Conservation (phyloP, 768 basidiomycete genomes). For the Ramaria sp. region DNA sequence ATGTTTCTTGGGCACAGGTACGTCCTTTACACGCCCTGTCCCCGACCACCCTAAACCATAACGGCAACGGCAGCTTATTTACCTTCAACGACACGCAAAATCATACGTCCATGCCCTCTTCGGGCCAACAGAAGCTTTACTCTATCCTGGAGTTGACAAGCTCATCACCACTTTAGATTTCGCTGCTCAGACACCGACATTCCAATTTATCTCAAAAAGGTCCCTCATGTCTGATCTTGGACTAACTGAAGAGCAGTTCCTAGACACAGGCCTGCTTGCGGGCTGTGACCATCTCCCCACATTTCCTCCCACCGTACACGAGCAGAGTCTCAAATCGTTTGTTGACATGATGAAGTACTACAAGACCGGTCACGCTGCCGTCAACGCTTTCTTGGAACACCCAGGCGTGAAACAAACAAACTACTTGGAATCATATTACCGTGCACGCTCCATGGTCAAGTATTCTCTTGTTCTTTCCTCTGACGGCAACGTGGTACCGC, state of each 20-base stretch:
- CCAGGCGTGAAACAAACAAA: slow-evolving; percentile 69
- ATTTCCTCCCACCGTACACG: slow-evolving; percentile 75
- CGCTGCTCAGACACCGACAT: slow-evolving; percentile 50
- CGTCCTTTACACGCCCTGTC: slow-evolving; percentile 20
- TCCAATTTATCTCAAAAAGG: slow-evolving; percentile 79
- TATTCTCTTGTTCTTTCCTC: slow-evolving; percentile 84
- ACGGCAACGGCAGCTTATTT: slow-evolving; percentile 72
- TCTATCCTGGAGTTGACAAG: slow-evolving; percentile 82
- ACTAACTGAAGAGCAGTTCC: slow-evolving; percentile 81
- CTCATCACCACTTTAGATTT: slow-evolving; percentile 87
- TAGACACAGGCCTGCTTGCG: slow-evolving; percentile 86
- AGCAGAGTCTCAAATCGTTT: slow-evolving; percentile 64
- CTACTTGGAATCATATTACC: slow-evolving; percentile 80
- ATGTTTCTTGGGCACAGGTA: slow-evolving; percentile 93
- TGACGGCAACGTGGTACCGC: slow-evolving; percentile 71
- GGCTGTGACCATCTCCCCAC: slow-evolving; percentile 76
- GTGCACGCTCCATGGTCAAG: slow-evolving; percentile 85
- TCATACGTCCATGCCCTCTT: slow-evolving; percentile 92
- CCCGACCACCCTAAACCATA: background rate
- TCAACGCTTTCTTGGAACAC: slow-evolving; percentile 68
- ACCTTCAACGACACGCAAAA: slow-evolving; percentile 87
- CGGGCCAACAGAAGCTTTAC: slow-evolving; percentile 80
- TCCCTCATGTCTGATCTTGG: slow-evolving; percentile 53
- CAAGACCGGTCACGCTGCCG: slow-evolving; percentile 79
- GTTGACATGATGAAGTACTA: slow-evolving; percentile 91